Evolutionary conservation across 768 basidiomycete genomes (phyloP).

Genomic region (Sporobolomyces phaffii): DNA sequence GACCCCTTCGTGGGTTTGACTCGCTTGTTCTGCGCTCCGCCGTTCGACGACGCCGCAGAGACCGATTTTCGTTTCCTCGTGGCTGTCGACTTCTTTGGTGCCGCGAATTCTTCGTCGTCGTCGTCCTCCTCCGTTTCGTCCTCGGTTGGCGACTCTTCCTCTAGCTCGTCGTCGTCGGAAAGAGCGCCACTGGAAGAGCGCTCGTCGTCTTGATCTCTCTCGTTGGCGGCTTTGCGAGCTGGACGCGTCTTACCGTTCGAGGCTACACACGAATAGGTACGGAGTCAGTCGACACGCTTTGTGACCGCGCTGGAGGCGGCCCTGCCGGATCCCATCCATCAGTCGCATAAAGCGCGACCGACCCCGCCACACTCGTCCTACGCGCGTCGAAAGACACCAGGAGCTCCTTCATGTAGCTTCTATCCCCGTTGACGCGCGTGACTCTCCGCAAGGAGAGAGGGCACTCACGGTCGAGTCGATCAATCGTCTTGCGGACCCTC

Average conservation of each 20-base stretch:
- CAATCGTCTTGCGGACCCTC: conserved; percentile 7
- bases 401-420: too few relatives aligned
- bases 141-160: conserved; percentile 21
- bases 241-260: conserved; percentile 29
- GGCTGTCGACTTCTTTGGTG: conserved; percentile 28
- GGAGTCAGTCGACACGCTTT: background rate
- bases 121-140: conserved; percentile 16
- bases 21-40: background rate
- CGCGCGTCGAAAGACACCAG: too few relatives aligned
- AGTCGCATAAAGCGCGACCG: too few relatives aligned
- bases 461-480: conserved; percentile 26
- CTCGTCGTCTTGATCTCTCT: conserved; percentile 37
- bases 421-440: too few relatives aligned
- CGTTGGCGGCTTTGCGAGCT: conserved; percentile 54
- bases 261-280: background rate
- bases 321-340: too few relatives aligned
- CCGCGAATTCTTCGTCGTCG: conserved; percentile 14
- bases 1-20: background rate
- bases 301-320: background rate
- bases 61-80: conserved; percentile 11
- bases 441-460: background rate
- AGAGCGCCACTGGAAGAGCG: too few relatives aligned
- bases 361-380: too few relatives aligned
- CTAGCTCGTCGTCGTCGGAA: conserved; percentile 34
- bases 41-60: background rate